Evolutionary conservation across 129 eudicot species (phyloP), one percentile per base, ranked within the genome.

Genomic region (Centella asiatica): DNA sequence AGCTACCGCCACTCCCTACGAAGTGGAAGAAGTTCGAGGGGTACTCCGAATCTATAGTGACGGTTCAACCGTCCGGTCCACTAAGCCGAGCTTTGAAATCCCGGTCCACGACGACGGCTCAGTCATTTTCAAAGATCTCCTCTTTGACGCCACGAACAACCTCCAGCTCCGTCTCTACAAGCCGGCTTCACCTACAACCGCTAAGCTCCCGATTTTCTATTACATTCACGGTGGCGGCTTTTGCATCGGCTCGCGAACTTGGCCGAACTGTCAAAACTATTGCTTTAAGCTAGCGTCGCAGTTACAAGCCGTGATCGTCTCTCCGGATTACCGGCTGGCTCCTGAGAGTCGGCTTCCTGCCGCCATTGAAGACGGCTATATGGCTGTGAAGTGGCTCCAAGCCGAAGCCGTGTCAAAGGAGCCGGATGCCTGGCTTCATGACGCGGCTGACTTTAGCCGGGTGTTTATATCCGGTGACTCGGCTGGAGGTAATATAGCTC

Each of bases 141-240:
- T 69, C 4, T 88, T 84, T 26, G 86, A 88, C 60, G 29, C 74
- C 46, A 27, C n/a, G 0, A 76, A 88, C 68, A 68, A 77, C 48
- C 94, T 88, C 25, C 72, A 62, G 44, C 89, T 88, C 44, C 84
- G 94, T 24, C 80, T 88, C 53, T 88, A 88, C 76, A 84, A 84
- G 54, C 96, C 95, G 48, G 81, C 88, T 32, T 24, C 67, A 9
- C 59, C 65, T 0, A 11, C 66, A 6, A 3, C 63, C 1, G 28
- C 47, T 17, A 84, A 84, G 72, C 76, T 88, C 20, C 94, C 94
- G 0, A 69, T 88, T 46, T 84, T 84, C 65, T 88, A 78, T 81
- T 88, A 84, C 67, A 74, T 88, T 19, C 94, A 81, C 51, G 96
- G 96, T 18, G 96, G 96, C 3, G 96, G 96, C 26, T 88, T 84